A percentile compares a stretch with the other conserved stretches of the same genome.
These are phyloP conservation scores for Vanilla planifolia DNA, from an alignment of 106 monocot species.

Conservation along the genomic window DNA sequence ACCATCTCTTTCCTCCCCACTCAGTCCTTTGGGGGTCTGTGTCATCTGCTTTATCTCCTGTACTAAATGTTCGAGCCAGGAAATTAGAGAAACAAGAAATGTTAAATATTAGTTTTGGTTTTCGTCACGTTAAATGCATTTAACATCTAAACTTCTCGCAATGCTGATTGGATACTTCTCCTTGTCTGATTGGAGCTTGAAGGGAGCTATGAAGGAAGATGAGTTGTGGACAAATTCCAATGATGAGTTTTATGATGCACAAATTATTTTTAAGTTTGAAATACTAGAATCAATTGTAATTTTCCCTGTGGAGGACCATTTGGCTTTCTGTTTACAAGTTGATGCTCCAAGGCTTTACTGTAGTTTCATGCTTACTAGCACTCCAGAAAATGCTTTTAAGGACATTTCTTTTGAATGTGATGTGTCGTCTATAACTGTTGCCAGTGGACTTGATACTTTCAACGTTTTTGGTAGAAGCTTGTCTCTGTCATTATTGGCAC, in stretches of 20 bases:
- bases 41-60: slow-evolving; percentile 26
- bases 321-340: slow-evolving; percentile 32
- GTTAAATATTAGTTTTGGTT: slow-evolving; percentile 52
- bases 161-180: slow-evolving; percentile 76
- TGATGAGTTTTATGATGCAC: slow-evolving; percentile 8
- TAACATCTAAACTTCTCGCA: slow-evolving; percentile 64
- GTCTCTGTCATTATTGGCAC: slow-evolving; percentile 34
- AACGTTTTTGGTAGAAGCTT: slow-evolving; percentile 51
- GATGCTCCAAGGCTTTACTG: slow-evolving; percentile 43
- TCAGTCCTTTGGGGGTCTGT: slow-evolving; percentile 57
- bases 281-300: slow-evolving; percentile 55
- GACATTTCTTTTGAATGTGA: slow-evolving; percentile 37
- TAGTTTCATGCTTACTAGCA: slow-evolving; percentile 34
- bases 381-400: slow-evolving; percentile 20
- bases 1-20: slow-evolving; percentile 47
- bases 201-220: slow-evolving; percentile 20
- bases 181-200: slow-evolving; percentile 73
- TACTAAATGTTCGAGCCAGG: slow-evolving; percentile 51
- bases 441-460: slow-evolving; percentile 31
- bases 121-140: slow-evolving; percentile 67
- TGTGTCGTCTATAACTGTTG: slow-evolving; percentile 10
- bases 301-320: slow-evolving; percentile 55
- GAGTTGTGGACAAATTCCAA: slow-evolving; percentile 8
- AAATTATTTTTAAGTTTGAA: slow-evolving; percentile 62
- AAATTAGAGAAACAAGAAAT: slow-evolving; percentile 24